A percentile compares a stretch with the other conserved stretches of the same genome.
Conservation (phyloP, 768 basidiomycete genomes). For the Pleurotus ostreatus region DNA sequence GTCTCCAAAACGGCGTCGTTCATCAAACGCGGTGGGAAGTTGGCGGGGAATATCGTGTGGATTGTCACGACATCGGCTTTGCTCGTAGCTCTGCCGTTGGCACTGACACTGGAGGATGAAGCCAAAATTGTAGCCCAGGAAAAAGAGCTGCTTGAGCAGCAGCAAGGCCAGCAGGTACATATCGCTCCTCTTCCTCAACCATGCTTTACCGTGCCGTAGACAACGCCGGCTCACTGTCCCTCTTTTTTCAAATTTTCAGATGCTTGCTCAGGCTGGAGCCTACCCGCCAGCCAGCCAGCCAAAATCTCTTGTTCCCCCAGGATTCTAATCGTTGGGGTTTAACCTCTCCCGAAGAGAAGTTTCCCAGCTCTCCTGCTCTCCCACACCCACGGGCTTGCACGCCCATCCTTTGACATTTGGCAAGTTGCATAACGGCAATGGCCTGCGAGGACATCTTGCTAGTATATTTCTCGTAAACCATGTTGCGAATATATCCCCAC, state of each 20-base stretch:
- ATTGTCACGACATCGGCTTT: slow-evolving; percentile 91
- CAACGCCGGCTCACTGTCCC: slow-evolving; percentile 9
- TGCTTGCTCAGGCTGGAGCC: slow-evolving; percentile 60
- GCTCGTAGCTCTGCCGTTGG: slow-evolving; percentile 89
- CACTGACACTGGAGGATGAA: slow-evolving; percentile 93
- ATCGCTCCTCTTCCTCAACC: no score
- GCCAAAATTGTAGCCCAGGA: slow-evolving; percentile 92
- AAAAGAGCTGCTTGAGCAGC: slow-evolving; percentile 89
- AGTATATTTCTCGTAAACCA: slow-evolving; percentile 5
- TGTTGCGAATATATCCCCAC: slow-evolving; percentile 8
- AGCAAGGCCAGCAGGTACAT: slow-evolving; percentile 84
- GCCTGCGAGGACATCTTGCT: background rate
- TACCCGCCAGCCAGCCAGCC: slow-evolving; percentile 47
- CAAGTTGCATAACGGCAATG: slow-evolving; percentile 5
- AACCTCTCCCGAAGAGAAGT: slow-evolving; percentile 13
- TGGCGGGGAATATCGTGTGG: slow-evolving; percentile 91
- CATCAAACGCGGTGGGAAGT: slow-evolving; percentile 62
- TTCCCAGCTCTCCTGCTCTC: slow-evolving; percentile 8
- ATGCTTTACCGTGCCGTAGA: no score
- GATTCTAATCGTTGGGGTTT: slow-evolving; percentile 52
- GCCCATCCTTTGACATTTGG: background rate
- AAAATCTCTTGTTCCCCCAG: slow-evolving; percentile 77
- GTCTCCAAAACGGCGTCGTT: slow-evolving; percentile 58
- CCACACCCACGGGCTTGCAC: slow-evolving; percentile 18
- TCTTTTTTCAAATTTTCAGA: slow-evolving; percentile 37